Conservation (phyloP, 345 rosid genomes). For the Chamaenerion angustifolium region DNA sequence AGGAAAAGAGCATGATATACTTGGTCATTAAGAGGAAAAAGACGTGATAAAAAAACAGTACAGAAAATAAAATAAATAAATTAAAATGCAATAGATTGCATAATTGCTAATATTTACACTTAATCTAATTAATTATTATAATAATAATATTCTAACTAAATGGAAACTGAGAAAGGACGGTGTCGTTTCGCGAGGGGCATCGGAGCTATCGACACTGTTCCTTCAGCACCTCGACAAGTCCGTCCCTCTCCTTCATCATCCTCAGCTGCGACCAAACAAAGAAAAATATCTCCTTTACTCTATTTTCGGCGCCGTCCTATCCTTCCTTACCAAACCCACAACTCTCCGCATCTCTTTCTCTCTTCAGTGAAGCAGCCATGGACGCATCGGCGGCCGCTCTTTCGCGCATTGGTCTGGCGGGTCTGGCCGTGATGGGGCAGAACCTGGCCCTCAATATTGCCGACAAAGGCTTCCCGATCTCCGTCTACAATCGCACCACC, state of each 20-base stretch:
- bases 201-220: slow-evolving; percentile 11
- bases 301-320: too few species aligned
- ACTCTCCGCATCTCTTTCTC: slow-evolving; percentile 2
- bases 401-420: slow-evolving; percentile 82
- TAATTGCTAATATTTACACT: too few species aligned
- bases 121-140: too few species aligned
- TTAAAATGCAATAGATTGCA: too few species aligned
- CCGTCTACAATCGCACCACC: slow-evolving; percentile 80
- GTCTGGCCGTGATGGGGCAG: slow-evolving; percentile 99
- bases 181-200: too few species aligned
- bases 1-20: too few species aligned
- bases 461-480: slow-evolving; percentile 88
- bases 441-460: slow-evolving; percentile 88
- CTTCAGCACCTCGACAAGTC: slow-evolving; percentile 68
- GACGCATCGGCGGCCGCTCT: slow-evolving; percentile 44
- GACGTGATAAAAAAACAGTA: too few species aligned
- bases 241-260: slow-evolving; percentile 17
- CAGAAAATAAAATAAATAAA: too few species aligned
- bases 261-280: neutral
- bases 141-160: too few species aligned
- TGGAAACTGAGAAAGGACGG: too few species aligned
- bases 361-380: slow-evolving; percentile 20
- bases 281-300: too few species aligned
- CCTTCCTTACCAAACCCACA: slow-evolving; percentile 1
- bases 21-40: too few species aligned